Evolutionary conservation across 1,139 yeast species (phyloP).

Genomic region (Geotrichum histeridarum): DNA sequence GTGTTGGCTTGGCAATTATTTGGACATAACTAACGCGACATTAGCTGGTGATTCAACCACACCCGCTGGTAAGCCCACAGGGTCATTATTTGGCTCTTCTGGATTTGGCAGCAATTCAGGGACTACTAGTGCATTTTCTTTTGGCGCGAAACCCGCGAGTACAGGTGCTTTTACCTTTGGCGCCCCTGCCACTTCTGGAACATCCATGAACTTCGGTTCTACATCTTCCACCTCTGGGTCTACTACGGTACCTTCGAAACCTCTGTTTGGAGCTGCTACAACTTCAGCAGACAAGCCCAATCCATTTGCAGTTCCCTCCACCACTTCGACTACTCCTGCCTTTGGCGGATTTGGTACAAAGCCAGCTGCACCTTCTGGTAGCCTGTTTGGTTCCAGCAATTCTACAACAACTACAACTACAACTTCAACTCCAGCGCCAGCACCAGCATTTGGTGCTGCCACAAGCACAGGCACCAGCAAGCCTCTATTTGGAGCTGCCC

Average conservation of each 20-base stretch:
- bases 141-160: conserved; percentile 24
- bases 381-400: neutral
- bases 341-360: neutral
- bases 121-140: neutral
- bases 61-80: neutral
- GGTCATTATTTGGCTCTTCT: neutral
- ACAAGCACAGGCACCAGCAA: no score
- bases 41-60: neutral
- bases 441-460: no score
- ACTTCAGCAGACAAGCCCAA: neutral
- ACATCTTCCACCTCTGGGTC: conserved; percentile 7
- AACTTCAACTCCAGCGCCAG: no score
- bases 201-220: conserved; percentile 16
- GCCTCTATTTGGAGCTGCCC: neutral
- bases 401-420: no score
- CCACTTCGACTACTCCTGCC: neutral
- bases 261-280: conserved; percentile 2
- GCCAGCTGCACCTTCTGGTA: neutral
- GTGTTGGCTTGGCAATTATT: neutral
- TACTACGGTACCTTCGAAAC: neutral
- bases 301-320: no score
- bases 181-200: conserved; percentile 17
- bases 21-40: neutral
- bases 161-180: conserved; percentile 20
- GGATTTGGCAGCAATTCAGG: conserved; percentile 1